Percentiles rank a stretch among this genome's conserved stretches.
Evolutionary conservation across 352 stramenopile species (phyloP).

Genomic region (Plasmopara viticola): DNA sequence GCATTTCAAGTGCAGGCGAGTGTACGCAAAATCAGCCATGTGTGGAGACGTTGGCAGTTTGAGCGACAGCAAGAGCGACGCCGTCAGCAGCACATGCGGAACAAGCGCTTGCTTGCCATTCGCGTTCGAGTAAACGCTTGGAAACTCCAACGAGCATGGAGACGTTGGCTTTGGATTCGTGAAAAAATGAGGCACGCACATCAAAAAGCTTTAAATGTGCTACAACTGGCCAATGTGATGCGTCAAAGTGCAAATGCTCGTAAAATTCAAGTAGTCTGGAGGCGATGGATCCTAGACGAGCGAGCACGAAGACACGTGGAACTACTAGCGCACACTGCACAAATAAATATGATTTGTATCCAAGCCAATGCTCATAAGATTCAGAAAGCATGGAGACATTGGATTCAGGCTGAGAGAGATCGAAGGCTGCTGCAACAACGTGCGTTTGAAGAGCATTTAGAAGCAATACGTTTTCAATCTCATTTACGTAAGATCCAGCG

Average conservation of each 20-base stretch:
- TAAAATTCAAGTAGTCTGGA: slow-evolving; percentile 2
- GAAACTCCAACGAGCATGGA: too few relatives aligned
- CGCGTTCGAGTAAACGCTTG: too few relatives aligned
- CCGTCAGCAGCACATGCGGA: too few relatives aligned
- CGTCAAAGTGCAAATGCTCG: not conserved
- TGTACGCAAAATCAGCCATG: slow-evolving; percentile 17
- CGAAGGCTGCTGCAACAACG: slow-evolving; percentile 5
- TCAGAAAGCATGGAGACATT: slow-evolving; percentile 9
- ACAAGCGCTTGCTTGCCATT: too few relatives aligned
- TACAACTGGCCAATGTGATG: not conserved
- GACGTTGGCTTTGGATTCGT: too few relatives aligned
- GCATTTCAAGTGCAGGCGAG: slow-evolving; percentile 1
- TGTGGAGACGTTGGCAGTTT: slow-evolving; percentile 9
- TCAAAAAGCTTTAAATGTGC: too few relatives aligned
- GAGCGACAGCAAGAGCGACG: not conserved
- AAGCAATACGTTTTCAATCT: not conserved
- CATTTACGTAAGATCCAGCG: slow-evolving; percentile 8
- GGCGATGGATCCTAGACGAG: not conserved
- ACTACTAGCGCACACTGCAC: not conserved
- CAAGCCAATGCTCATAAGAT: slow-evolving; percentile 13
- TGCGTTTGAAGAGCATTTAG: not conserved
- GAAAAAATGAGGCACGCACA: too few relatives aligned
- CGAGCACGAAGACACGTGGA: slow-evolving; percentile 5
- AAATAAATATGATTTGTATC: slow-evolving; percentile 4
- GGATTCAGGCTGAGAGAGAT: slow-evolving; percentile 1